Base-by-base conservation (phyloP, 2,329 filamentous ascomycete species). In the Arthrobotrys sphaeroides region DNA sequence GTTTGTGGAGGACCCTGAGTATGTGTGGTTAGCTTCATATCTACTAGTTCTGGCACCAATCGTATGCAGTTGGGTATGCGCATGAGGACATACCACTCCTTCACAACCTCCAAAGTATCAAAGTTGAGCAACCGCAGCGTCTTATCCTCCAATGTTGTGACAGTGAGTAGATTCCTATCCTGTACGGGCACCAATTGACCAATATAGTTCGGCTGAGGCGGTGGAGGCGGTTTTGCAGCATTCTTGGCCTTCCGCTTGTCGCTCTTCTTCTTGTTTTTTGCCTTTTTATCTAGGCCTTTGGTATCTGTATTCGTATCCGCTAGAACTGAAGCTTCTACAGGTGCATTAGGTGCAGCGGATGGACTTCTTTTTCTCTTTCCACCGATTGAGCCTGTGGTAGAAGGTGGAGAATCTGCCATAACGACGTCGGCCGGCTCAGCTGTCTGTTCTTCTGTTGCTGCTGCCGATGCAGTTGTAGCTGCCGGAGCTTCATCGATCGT, bases 71-170 rank as follows among this genome's bases (percentile, higher is more conserved):
- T 47, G 51, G 73, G 78, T 45, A 38, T 20, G 36, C 33, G 4
- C n/a, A n/a, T n/a, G 6, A 51, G n/a, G 24, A 24, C 9, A 6
- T 60, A 66, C 53, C 26, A 42, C 9, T 12, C 78, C 81, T 81
- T 84, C 92, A 91, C 94, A 88, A 82, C 89, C 86, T 82, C 90
- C 96, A 69, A 93, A 81, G 80, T 92, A 86, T 28, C 85, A 84
- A 26, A 97, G 83, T 2, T 83, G 83, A 98, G 92, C 0, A 97
- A 92, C 82, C 92, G 91, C 42, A 99, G 86, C 57, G 88, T 89
- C 84, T 99, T 99, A 84, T 98, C 95, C 80, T 96, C 92, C n/a
- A 88, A 90, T 6, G 93, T 96, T 28, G 96, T 88, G 20, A 89
- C 91, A 43, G 97, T 84, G 18, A 96, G 82, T 83, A 96, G 85